These are phyloP conservation scores for Carnegiea gigantea DNA, from an alignment of 179 eudicot genomes.

Conservation along the genomic window DNA sequence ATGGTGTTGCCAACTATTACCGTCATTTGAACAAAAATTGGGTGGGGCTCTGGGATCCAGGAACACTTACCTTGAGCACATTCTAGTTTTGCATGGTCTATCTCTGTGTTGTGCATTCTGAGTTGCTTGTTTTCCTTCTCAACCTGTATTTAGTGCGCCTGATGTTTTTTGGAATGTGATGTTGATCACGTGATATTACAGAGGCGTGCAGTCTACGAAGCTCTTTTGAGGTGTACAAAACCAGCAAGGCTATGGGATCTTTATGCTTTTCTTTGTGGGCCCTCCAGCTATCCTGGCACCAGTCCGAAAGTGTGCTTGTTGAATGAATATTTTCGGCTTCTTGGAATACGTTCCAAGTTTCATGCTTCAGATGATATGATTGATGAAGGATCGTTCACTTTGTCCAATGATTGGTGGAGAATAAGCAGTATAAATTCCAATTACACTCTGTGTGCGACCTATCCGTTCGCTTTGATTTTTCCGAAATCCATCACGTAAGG, in stretches of 20 bases:
- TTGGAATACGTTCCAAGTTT: constrained; percentile 61
- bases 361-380: constrained; percentile 50
- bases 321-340: constrained; percentile 91
- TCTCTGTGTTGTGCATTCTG: background rate
- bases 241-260: constrained; percentile 91
- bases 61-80: background rate
- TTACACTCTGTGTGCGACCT: constrained; percentile 74
- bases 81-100: background rate
- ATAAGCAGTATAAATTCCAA: constrained; percentile 70
- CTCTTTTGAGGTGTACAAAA: constrained; percentile 67
- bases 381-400: constrained; percentile 68
- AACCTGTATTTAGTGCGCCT: constrained; percentile 7
- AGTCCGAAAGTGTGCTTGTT: constrained; percentile 74
- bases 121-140: background rate
- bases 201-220: constrained; percentile 90
- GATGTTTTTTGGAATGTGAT: constrained; percentile 1
- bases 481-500: constrained; percentile 85
- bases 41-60: background rate
- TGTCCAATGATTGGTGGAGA: constrained; percentile 84
- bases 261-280: constrained; percentile 73
- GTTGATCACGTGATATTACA: constrained; percentile 32
- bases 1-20: background rate
- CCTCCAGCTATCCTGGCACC: constrained; percentile 59
- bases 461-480: constrained; percentile 91
- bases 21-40: background rate